Conservation (phyloP, 2,329 filamentous ascomycete genomes). For the Ceratocystis cacaofunesta region DNA sequence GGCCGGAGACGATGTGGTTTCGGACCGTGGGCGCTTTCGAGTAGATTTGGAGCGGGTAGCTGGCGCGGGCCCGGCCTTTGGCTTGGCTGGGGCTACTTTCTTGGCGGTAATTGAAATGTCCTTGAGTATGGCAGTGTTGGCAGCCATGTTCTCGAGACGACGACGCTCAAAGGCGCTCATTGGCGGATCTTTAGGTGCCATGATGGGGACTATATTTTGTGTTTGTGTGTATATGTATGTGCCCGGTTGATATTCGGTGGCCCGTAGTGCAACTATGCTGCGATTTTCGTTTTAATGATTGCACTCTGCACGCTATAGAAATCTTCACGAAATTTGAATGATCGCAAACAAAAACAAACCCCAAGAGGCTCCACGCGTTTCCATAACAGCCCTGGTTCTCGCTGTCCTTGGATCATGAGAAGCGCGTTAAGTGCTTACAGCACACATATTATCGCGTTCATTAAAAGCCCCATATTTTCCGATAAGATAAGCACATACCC, state of each 20-base stretch:
- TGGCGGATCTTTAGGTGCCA: slow-evolving; percentile 32
- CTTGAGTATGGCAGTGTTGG: slow-evolving; percentile 67
- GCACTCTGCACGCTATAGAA: not conserved
- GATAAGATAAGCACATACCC: slow-evolving; percentile 1
- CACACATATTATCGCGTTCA: not conserved
- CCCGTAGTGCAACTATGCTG: too few species aligned
- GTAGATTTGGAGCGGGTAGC: slow-evolving; percentile 19
- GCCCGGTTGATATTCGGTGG: too few species aligned
- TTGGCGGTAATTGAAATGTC: slow-evolving; percentile 59
- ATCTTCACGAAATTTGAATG: not conserved
- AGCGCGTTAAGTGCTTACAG: not conserved
- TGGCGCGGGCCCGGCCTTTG: slow-evolving; percentile 26
- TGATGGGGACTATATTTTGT: slow-evolving; percentile 19
- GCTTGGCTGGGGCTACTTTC: slow-evolving; percentile 33
- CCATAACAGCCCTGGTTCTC: not conserved
- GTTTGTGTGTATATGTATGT: not conserved
- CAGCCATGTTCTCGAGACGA: slow-evolving; percentile 71
- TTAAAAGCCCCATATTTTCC: not conserved
- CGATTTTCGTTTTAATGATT: too few species aligned
- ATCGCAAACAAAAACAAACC: not conserved
- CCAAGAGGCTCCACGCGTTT: not conserved
- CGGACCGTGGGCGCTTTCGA: slow-evolving; percentile 22
- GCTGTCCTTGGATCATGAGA: not conserved
- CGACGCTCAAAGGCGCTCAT: slow-evolving; percentile 79
- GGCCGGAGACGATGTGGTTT: slow-evolving; percentile 18